These are phyloP conservation scores for Lophiostoma macrostomum DNA, from an alignment of 495 filamentous ascomycete genomes.

Conservation along the genomic window DNA sequence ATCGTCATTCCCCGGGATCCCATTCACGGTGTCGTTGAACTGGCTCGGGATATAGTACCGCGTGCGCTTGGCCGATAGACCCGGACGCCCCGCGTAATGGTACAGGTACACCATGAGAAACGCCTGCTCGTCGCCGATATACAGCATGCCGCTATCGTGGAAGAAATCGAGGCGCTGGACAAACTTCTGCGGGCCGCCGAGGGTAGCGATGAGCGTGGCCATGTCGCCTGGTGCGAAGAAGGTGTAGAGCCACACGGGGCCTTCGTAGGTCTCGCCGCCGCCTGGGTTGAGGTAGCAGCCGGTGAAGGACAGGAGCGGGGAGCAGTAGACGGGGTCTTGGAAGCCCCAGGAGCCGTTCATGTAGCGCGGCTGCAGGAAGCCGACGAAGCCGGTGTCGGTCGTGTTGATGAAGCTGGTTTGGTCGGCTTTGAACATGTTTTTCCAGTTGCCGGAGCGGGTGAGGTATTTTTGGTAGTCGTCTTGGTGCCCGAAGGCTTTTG, in stretches of 20 bases:
- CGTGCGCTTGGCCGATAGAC: conserved; percentile 56
- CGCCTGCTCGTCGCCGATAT: conserved; percentile 71
- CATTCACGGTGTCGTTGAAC: conserved; percentile 59
- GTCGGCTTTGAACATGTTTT: conserved; percentile 62
- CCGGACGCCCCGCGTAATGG: conserved; percentile 68
- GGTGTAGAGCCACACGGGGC: conserved; percentile 66
- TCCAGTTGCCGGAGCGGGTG: conserved; percentile 63
- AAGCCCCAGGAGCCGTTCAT: conserved; percentile 64
- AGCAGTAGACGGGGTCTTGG: conserved; percentile 68
- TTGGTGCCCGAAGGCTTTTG: conserved; percentile 50
- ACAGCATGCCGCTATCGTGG: conserved; percentile 62
- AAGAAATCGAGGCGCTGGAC: conserved; percentile 62
- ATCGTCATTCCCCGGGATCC: conserved; percentile 75
- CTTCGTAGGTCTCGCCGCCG: conserved; percentile 70
- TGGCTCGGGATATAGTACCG: conserved; percentile 66
- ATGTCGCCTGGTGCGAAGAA: conserved; percentile 68
- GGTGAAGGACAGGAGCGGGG: conserved; percentile 45
- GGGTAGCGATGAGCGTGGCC: conserved; percentile 56
- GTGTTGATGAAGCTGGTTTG: conserved; percentile 59
- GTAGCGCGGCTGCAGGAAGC: conserved; percentile 66
- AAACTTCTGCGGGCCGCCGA: conserved; percentile 62
- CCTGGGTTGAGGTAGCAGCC: conserved; percentile 63
- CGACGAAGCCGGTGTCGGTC: conserved; percentile 59
- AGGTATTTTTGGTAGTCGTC: conserved; percentile 43
- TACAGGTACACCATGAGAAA: conserved; percentile 70